These are phyloP conservation scores for Rubroboletus pulcherrimus DNA, from an alignment of 768 basidiomycete genomes.

Conservation along the genomic window DNA sequence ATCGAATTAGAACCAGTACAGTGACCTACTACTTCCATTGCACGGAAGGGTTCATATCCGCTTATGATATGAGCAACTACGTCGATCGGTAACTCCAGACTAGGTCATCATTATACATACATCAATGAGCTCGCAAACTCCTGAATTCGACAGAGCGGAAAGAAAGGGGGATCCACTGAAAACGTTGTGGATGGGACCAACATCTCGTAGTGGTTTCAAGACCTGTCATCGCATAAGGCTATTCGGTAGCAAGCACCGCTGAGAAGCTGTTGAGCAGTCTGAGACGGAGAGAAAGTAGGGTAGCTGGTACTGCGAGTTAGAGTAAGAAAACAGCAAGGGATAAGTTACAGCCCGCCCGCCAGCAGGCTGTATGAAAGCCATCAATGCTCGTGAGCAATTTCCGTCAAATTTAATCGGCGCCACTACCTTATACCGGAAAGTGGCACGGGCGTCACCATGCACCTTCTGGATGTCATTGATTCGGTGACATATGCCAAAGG, in stretches of 20 bases:
- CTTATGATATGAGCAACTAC: neutral
- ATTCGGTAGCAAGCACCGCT: constrained; percentile 2
- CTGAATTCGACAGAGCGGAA: neutral
- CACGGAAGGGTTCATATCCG: constrained; percentile 7
- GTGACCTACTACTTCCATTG: constrained; percentile 10
- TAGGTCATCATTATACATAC: neutral
- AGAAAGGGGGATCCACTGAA: neutral
- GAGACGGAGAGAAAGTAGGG: neutral
- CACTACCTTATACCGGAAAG: constrained; percentile 9
- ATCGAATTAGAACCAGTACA: neutral
- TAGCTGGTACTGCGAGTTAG: neutral
- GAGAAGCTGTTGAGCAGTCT: neutral
- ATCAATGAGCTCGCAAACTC: neutral
- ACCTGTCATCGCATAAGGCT: neutral
- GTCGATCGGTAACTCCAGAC: constrained; percentile 12
- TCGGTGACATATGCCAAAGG: neutral
- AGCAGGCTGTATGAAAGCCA: constrained; percentile 11
- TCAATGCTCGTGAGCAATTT: constrained; percentile 19
- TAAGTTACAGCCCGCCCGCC: neutral
- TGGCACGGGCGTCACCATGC: constrained; percentile 8
- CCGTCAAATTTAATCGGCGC: constrained; percentile 25
- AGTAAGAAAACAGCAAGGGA: constrained; percentile 7
- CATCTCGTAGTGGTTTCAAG: neutral
- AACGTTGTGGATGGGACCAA: neutral
- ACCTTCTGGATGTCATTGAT: constrained; percentile 4